Evolutionary conservation across 257 asterid genomes (phyloP).

Genomic region (Oldenlandia corymbosa): DNA sequence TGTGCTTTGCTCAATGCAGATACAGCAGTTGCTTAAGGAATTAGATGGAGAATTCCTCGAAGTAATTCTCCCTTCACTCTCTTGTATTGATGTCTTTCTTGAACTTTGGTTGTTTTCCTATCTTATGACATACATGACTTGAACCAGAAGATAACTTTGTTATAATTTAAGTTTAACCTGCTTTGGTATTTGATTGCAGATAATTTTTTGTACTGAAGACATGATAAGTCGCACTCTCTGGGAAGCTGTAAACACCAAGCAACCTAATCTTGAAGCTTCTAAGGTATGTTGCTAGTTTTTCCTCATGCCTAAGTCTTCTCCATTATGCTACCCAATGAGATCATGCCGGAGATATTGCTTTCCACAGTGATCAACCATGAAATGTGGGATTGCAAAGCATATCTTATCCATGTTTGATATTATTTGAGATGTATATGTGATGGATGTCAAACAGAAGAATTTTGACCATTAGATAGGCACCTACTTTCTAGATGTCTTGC

Average conservation of each 20-base stretch:
- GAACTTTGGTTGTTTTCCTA: neutral
- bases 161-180: neutral
- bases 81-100: neutral
- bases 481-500: neutral
- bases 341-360: neutral
- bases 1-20: constrained; percentile 37
- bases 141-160: neutral
- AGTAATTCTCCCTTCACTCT: constrained; percentile 29
- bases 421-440: neutral
- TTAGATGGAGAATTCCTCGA: constrained; percentile 85
- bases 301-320: neutral
- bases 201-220: constrained; percentile 77
- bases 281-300: constrained; percentile 38
- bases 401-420: neutral
- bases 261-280: constrained; percentile 47
- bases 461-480: neutral
- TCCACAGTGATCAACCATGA: no score
- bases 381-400: neutral
- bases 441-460: neutral
- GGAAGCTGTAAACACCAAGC: constrained; percentile 86
- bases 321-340: neutral
- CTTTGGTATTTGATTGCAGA: constrained; percentile 32
- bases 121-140: neutral
- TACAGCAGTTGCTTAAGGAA: constrained; percentile 67
- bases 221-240: constrained; percentile 71